These are phyloP conservation scores for Geoglossum glabrum DNA, from an alignment of 495 filamentous ascomycete species.

Conservation along the genomic window DNA sequence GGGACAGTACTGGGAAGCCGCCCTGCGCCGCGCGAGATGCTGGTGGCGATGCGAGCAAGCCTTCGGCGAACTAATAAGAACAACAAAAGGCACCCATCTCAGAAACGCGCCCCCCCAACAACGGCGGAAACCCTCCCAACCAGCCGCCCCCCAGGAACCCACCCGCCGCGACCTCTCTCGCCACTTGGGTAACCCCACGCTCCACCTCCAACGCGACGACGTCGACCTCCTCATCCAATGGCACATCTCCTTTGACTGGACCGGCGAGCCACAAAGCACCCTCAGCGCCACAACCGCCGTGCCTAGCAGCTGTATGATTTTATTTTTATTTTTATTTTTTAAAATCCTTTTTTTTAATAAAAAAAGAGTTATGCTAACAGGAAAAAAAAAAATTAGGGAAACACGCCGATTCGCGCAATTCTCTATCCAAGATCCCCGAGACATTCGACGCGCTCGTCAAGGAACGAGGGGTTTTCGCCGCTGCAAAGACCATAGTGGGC, in stretches of 20 bases:
- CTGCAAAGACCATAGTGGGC: conserved; percentile 31
- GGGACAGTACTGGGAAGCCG: conserved; percentile 14
- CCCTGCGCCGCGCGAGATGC: conserved; percentile 12
- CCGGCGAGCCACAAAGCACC: conserved; percentile 35
- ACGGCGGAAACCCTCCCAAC: background rate
- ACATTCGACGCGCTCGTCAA: conserved; percentile 31
- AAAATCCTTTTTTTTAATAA: background rate
- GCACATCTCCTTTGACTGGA: conserved; percentile 41
- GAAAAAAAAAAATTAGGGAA: conserved; percentile 24
- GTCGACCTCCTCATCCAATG: conserved; percentile 19
- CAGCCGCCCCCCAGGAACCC: no score
- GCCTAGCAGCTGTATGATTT: conserved; percentile 31
- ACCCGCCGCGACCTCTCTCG: background rate
- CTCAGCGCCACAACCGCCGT: conserved; percentile 25
- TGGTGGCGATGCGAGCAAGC: conserved; percentile 12
- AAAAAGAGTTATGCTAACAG: no score
- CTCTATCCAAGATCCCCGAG: conserved; percentile 26
- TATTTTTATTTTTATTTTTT: background rate
- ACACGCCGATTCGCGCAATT: conserved; percentile 25
- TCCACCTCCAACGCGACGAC: conserved; percentile 7
- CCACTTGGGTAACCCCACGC: background rate
- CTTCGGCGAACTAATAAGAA: conserved; percentile 8
- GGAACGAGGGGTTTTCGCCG: conserved; percentile 28
- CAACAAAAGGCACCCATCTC: background rate
- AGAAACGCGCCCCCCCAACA: background rate